Conservation (phyloP, 306 rosid genomes). For the Dalbergia cochinchinensis region DNA sequence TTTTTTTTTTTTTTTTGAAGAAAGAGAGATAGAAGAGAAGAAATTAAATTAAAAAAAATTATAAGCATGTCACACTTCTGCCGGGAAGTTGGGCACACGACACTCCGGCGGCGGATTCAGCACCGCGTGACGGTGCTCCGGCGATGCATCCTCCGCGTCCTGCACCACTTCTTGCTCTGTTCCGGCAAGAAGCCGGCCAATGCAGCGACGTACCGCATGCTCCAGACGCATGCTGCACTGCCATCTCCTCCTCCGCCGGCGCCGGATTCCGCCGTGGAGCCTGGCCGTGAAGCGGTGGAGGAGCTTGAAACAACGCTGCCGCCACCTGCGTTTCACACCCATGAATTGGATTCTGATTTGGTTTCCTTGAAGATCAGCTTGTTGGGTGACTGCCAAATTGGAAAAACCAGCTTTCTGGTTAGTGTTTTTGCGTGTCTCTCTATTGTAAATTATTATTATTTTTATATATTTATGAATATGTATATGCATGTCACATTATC, state of each 20-base stretch:
- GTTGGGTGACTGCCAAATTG: constrained; percentile 84
- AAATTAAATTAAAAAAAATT: too few relatives aligned
- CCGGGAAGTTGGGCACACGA: constrained; percentile 37
- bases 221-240: constrained; percentile 47
- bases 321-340: constrained; percentile 33
- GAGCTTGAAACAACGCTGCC: constrained; percentile 3
- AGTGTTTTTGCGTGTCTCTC: not conserved
- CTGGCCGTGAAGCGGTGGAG: constrained; percentile 1
- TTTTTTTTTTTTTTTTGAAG: too few relatives aligned
- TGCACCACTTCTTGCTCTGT: constrained; percentile 63
- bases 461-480: too few relatives aligned
- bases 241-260: constrained; percentile 32
- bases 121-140: constrained; percentile 66
- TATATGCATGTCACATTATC: not conserved
- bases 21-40: not conserved
- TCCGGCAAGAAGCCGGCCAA: constrained; percentile 60
- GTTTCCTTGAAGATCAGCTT: constrained; percentile 87
- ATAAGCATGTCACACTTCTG: constrained; percentile 49
- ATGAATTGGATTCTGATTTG: constrained; percentile 71
- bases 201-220: constrained; percentile 54
- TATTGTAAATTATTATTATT: too few relatives aligned
- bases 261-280: not conserved
- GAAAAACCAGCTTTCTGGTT: constrained; percentile 94
- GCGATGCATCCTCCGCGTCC: constrained; percentile 61
- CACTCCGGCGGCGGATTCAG: constrained; percentile 48